phyloP scores from a whole-genome alignment of 208 protist genomes.

The Angomonas deanei region DNA sequence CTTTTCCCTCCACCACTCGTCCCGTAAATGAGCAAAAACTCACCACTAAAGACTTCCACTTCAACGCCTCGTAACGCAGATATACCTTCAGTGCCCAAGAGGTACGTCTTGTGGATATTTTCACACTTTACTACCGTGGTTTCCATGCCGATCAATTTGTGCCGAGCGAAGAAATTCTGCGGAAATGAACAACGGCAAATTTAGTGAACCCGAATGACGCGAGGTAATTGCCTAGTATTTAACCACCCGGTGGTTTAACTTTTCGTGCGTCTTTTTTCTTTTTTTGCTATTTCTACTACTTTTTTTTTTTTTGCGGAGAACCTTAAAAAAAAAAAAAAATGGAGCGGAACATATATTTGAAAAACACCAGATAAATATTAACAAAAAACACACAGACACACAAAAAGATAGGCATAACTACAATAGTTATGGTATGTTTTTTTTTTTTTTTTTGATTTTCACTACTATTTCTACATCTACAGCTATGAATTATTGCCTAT shows the following conservation, averaged over 20 bases:
- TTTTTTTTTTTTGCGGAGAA: slow-evolving; percentile 1
- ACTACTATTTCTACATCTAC: slow-evolving; percentile 1
- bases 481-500: background rate
- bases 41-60: slow-evolving; percentile 83
- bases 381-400: slow-evolving; percentile 5
- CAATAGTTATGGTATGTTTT: too few relatives aligned
- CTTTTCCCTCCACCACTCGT: slow-evolving; percentile 96
- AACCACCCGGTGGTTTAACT: background rate
- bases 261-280: background rate
- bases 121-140: slow-evolving; percentile 78
- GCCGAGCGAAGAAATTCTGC: too few relatives aligned
- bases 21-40: slow-evolving; percentile 94
- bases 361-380: slow-evolving; percentile 4
- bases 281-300: background rate
- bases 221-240: background rate
- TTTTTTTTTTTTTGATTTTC: background rate
- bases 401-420: background rate
- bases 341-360: background rate
- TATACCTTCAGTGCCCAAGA: slow-evolving; percentile 94
- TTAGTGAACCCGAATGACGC: too few relatives aligned
- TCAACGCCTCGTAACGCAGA: slow-evolving; percentile 92
- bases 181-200: background rate
- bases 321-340: slow-evolving; percentile 10
- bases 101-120: slow-evolving; percentile 97
- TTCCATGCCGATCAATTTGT: too few relatives aligned